These are phyloP conservation scores for Penicillium verhagenii DNA, from an alignment of 495 filamentous ascomycete genomes.

Conservation along the genomic window DNA sequence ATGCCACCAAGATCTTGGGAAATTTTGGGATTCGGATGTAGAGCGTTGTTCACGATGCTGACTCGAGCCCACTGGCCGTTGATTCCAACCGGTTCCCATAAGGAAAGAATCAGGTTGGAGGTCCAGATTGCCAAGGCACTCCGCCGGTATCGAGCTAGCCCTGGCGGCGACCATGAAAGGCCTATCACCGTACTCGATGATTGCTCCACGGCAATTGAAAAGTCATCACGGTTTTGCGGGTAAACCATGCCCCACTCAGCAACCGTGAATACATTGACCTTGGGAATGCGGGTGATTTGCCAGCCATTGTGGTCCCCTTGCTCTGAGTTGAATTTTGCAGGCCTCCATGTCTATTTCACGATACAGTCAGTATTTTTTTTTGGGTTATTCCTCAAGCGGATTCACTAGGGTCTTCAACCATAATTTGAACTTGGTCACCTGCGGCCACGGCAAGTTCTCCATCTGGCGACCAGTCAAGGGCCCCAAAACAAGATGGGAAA, in stretches of 20 bases:
- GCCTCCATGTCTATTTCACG: conserved; percentile 28
- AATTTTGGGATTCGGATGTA: conserved; percentile 24
- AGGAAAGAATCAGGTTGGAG: conserved; percentile 52
- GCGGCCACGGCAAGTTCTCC: conserved; percentile 60
- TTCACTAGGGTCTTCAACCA: too few species aligned
- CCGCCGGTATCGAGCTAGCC: conserved; percentile 56
- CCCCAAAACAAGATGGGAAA: conserved; percentile 47
- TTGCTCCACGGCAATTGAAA: conserved; percentile 65
- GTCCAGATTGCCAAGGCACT: conserved; percentile 60
- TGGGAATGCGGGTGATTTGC: conserved; percentile 41
- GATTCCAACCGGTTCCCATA: conserved; percentile 42
- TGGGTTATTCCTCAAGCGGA: too few species aligned
- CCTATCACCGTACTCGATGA: conserved; percentile 51
- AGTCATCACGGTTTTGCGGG: conserved; percentile 44
- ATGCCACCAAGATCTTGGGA: conserved; percentile 10
- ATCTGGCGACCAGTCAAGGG: conserved; percentile 61
- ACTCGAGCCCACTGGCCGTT: conserved; percentile 46
- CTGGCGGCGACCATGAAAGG: conserved; percentile 61
- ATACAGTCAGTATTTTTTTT: too few species aligned
- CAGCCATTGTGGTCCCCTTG: conserved; percentile 21
- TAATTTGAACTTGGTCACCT: conserved; percentile 56
- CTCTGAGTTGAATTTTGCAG: conserved; percentile 1
- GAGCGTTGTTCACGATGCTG: conserved; percentile 38
- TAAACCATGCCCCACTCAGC: conserved; percentile 51
- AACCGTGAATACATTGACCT: conserved; percentile 51